phyloP scores from a whole-genome alignment of 2,329 filamentous ascomycete species.

The Cadophora luteo-olivacea region DNA sequence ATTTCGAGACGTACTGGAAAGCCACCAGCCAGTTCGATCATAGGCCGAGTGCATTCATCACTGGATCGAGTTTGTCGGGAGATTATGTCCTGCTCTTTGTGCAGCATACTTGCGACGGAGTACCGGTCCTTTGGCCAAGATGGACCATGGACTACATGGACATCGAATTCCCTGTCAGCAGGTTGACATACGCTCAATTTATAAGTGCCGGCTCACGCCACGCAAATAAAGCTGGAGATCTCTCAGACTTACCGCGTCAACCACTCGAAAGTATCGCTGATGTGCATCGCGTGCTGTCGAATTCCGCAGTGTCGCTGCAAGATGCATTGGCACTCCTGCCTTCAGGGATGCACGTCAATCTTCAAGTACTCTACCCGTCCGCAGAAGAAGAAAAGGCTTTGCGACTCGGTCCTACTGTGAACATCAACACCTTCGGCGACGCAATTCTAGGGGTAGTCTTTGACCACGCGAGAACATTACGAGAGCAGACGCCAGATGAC shows the following conservation, averaged over 20 bases:
- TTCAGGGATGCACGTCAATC: constrained; percentile 81
- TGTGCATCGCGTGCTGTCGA: constrained; percentile 74
- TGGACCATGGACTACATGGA: constrained; percentile 81
- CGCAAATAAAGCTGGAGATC: constrained; percentile 45
- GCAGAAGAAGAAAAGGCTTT: constrained; percentile 72
- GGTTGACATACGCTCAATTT: constrained; percentile 79
- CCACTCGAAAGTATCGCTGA: constrained; percentile 63
- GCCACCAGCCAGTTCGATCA: constrained; percentile 92
- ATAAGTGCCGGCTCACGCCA: constrained; percentile 48
- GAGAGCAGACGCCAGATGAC: constrained; percentile 70
- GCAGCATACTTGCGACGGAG: constrained; percentile 85
- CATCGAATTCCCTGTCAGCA: constrained; percentile 81
- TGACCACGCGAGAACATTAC: constrained; percentile 79
- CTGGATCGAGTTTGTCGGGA: constrained; percentile 93
- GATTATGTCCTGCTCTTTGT: constrained; percentile 93
- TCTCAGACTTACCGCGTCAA: constrained; percentile 53
- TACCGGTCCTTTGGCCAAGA: constrained; percentile 85
- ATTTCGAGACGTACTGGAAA: constrained; percentile 99
- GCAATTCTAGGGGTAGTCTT: constrained; percentile 85
- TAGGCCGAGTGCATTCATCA: constrained; percentile 85
- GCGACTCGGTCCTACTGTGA: constrained; percentile 74
- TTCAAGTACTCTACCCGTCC: constrained; percentile 91
- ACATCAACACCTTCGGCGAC: constrained; percentile 89
- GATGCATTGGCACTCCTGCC: constrained; percentile 80
- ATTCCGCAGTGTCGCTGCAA: constrained; percentile 78